phyloP scores from a whole-genome alignment of 208 protist species.

The Leishmania turanica region DNA sequence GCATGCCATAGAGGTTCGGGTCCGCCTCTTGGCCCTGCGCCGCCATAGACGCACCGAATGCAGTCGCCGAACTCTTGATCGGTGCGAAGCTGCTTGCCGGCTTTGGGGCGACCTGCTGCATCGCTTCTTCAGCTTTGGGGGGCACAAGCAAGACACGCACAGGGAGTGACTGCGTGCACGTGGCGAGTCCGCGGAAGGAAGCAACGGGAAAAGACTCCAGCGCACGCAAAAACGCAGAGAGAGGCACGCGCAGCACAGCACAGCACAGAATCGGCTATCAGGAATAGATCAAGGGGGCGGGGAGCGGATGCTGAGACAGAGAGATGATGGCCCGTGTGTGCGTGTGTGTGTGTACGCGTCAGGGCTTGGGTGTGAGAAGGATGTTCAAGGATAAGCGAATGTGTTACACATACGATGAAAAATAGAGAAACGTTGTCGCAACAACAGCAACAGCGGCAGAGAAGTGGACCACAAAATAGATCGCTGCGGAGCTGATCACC shows the following conservation, averaged over 20 bases:
- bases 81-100: background rate
- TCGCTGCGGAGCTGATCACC: background rate
- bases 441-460: background rate
- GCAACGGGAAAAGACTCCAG: background rate
- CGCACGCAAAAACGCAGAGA: background rate
- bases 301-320: background rate
- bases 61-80: background rate
- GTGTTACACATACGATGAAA: background rate
- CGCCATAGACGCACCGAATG: background rate
- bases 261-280: background rate
- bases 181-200: background rate
- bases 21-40: background rate
- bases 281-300: background rate
- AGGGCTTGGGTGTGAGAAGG: background rate
- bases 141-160: background rate
- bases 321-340: background rate
- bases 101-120: background rate
- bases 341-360: background rate
- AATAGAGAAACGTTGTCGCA: slow-evolving; percentile 1
- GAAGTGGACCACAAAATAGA: no score
- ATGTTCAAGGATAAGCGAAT: background rate
- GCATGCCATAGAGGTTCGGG: background rate
- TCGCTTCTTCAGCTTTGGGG: background rate
- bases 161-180: background rate
- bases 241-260: background rate